Conservation (phyloP, 768 basidiomycete genomes). For the Pleurotus tuoliensis region DNA sequence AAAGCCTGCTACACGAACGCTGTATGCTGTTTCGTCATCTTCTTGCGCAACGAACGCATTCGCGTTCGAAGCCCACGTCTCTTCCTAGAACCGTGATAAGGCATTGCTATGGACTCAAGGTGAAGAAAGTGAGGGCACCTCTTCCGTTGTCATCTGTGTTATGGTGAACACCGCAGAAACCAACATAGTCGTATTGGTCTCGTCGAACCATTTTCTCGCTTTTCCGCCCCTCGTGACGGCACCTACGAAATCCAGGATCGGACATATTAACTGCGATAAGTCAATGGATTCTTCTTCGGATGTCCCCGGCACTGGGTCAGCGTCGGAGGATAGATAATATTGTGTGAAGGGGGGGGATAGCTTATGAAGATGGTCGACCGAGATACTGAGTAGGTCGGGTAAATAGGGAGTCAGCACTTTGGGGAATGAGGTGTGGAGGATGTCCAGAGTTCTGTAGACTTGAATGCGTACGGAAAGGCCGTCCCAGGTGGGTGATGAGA, state of each 20-base stretch:
- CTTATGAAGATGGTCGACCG: slow-evolving; percentile 55
- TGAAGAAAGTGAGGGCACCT: slow-evolving; percentile 42
- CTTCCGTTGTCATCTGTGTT: slow-evolving; percentile 85
- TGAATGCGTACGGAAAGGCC: slow-evolving; percentile 75
- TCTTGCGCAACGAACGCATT: slow-evolving; percentile 95
- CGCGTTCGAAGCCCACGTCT: slow-evolving; percentile 84
- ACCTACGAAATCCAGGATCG: slow-evolving; percentile 78
- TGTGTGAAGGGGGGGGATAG: slow-evolving; percentile 58
- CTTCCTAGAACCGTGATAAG: slow-evolving; percentile 52
- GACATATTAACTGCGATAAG: slow-evolving; percentile 70
- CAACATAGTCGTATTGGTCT: slow-evolving; percentile 45
- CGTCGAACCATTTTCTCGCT: slow-evolving; percentile 60
- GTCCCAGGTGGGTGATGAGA: slow-evolving; percentile 72
- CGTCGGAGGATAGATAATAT: slow-evolving; percentile 52
- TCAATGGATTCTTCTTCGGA: slow-evolving; percentile 77
- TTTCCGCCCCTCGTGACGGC: slow-evolving; percentile 62
- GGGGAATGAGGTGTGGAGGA: slow-evolving; percentile 80
- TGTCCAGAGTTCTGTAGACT: slow-evolving; percentile 84
- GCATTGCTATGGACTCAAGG: too few relatives aligned
- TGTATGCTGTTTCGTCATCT: slow-evolving; percentile 85
- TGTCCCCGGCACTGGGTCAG: slow-evolving; percentile 53
- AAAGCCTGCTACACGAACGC: slow-evolving; percentile 78
- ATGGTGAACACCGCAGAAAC: slow-evolving; percentile 60
- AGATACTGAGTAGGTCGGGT: slow-evolving; percentile 50
- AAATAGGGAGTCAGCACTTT: slow-evolving; percentile 63